A percentile compares a stretch with the other conserved stretches of the same genome.
phyloP scores from a whole-genome alignment of 176 grass and related monocot genomes.

The Bromus sterilis region DNA sequence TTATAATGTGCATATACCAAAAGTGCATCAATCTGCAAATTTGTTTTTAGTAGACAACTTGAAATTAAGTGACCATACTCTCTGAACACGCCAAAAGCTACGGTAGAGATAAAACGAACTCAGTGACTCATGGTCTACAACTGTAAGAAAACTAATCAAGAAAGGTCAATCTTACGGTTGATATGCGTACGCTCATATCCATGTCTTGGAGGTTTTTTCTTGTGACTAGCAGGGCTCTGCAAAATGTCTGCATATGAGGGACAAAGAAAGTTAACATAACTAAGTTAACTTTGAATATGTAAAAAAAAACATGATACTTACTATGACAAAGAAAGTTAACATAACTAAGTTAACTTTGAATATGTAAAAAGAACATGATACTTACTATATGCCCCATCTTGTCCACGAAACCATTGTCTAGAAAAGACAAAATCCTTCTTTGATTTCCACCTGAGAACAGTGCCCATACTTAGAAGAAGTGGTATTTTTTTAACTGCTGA shows the following conservation, averaged over 20 bases:
- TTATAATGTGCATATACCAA: not conserved
- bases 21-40: not conserved
- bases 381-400: slow-evolving; percentile 96
- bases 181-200: slow-evolving; percentile 70
- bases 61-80: not conserved
- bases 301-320: too few relatives aligned
- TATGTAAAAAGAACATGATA: slow-evolving; percentile 5
- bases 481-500: slow-evolving; percentile 13
- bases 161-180: slow-evolving; percentile 64
- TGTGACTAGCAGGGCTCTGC: slow-evolving; percentile 48
- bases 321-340: not conserved
- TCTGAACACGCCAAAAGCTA: not conserved
- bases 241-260: slow-evolving; percentile 57
- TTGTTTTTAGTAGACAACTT: not conserved
- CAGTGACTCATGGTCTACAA: not conserved
- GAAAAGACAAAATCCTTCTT: slow-evolving; percentile 96
- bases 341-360: slow-evolving; percentile 12
- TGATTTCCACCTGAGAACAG: slow-evolving; percentile 70
- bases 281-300: slow-evolving; percentile 5
- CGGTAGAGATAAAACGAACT: not conserved
- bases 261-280: not conserved
- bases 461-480: not conserved
- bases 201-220: slow-evolving; percentile 47
- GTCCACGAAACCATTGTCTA: slow-evolving; percentile 78
- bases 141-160: not conserved